These are phyloP conservation scores for Multifurca ochricompacta DNA, from an alignment of 768 basidiomycete species.

Conservation along the genomic window DNA sequence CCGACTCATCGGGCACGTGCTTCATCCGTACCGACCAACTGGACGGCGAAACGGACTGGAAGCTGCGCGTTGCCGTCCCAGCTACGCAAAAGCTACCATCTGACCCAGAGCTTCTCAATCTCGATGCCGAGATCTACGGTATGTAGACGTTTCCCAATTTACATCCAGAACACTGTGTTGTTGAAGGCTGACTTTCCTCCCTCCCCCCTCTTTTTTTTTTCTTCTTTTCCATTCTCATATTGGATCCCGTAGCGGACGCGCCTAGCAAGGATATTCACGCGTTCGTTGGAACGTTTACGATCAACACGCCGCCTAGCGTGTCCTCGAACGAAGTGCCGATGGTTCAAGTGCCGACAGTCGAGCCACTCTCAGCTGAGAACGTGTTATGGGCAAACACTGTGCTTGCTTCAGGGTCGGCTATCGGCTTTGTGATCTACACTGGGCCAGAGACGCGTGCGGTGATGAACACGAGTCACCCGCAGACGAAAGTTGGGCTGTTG, in stretches of 20 bases:
- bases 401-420: conserved; percentile 86
- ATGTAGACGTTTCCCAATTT: conserved; percentile 24
- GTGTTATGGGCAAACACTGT: conserved; percentile 97
- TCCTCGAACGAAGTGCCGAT: conserved; percentile 32
- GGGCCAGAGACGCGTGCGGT: conserved; percentile 93
- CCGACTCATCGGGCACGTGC: conserved; percentile 85
- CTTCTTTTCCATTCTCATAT: no score
- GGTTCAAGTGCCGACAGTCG: conserved; percentile 42
- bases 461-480: conserved; percentile 97
- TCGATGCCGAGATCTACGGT: conserved; percentile 92
- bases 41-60: conserved; percentile 99
- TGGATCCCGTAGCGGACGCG: conserved; percentile 59
- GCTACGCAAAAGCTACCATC: conserved; percentile 69
- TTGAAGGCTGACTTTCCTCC: no score
- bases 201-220: conserved; percentile 9
- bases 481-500: conserved; percentile 85
- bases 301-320: conserved; percentile 42
- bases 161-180: no score
- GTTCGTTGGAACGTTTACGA: conserved; percentile 88
- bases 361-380: conserved; percentile 92
- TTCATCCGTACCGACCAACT: conserved; percentile 98
- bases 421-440: conserved; percentile 92
- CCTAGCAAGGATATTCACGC: conserved; percentile 96
- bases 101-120: conserved; percentile 42
- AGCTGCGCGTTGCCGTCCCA: conserved; percentile 82